Evolutionary conservation across 2,329 filamentous ascomycete species (phyloP).

Genomic region (Penicillium janthinellum): DNA sequence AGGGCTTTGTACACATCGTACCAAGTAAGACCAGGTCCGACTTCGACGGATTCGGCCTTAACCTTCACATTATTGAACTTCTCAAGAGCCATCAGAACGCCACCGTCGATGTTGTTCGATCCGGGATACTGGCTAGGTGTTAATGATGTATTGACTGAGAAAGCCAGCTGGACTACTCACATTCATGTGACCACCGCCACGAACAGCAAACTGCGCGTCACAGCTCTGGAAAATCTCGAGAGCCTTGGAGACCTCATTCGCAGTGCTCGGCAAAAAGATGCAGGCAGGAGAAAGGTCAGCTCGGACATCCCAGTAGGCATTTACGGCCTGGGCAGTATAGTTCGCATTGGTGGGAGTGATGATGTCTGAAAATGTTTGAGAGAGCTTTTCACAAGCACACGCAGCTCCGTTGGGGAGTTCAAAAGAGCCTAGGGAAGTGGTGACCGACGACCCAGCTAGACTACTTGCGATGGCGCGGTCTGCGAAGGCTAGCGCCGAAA

Average conservation of each 20-base stretch:
- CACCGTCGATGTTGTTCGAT: slow-evolving; percentile 34
- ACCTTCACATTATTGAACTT: slow-evolving; percentile 27
- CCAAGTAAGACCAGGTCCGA: slow-evolving; percentile 34
- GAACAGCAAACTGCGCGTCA: slow-evolving; percentile 54
- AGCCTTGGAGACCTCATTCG: slow-evolving; percentile 28
- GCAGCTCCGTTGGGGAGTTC: slow-evolving; percentile 6
- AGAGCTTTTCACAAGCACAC: slow-evolving; percentile 17
- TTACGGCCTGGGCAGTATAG: slow-evolving; percentile 26
- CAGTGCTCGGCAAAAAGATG: slow-evolving; percentile 32
- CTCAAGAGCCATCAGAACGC: slow-evolving; percentile 33
- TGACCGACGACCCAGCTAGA: neutral
- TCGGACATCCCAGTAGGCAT: slow-evolving; percentile 35
- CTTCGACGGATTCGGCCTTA: slow-evolving; percentile 26
- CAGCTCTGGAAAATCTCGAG: slow-evolving; percentile 27
- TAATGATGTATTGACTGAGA: too few species aligned
- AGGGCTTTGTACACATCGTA: slow-evolving; percentile 33
- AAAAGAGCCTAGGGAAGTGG: slow-evolving; percentile 2
- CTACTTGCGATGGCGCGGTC: neutral
- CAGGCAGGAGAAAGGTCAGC: slow-evolving; percentile 31
- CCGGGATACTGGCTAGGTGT: too few species aligned
- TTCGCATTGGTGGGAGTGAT: slow-evolving; percentile 19
- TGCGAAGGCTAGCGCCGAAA: slow-evolving; percentile 5
- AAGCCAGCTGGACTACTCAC: slow-evolving; percentile 9
- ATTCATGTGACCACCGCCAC: slow-evolving; percentile 56
- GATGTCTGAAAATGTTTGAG: neutral